phyloP scores from a whole-genome alignment of 805 yeast species.

The Yarrowia sp. region DNA sequence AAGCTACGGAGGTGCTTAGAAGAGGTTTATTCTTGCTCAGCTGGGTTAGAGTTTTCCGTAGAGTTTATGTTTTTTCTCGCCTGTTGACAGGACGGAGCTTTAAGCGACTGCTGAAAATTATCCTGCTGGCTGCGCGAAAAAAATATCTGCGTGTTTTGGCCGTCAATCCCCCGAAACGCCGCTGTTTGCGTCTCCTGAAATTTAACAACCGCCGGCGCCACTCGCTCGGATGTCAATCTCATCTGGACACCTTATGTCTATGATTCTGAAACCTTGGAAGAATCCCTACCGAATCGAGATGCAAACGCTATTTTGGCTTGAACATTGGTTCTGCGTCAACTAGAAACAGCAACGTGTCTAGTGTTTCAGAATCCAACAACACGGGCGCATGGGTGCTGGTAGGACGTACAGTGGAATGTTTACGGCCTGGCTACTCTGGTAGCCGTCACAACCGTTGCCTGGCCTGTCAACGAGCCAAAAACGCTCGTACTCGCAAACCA shows the following conservation, averaged over 20 bases:
- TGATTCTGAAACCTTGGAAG: neutral
- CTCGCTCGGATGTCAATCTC: constrained; percentile 14
- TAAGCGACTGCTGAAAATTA: neutral
- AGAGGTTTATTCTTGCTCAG: constrained; percentile 12
- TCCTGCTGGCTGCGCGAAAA: neutral
- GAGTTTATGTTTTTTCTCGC: neutral
- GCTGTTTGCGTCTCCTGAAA: too few species aligned
- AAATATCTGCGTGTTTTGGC: neutral
- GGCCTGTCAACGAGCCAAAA: too few species aligned
- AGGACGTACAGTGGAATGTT: neutral
- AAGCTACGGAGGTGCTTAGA: constrained; percentile 5
- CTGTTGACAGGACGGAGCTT: neutral
- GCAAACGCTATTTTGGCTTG: neutral
- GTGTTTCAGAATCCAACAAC: constrained; percentile 14
- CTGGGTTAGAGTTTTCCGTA: neutral
- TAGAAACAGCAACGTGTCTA: constrained; percentile 19
- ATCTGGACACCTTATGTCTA: constrained; percentile 7
- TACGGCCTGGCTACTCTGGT: too few species aligned
- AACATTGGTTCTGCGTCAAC: constrained; percentile 1
- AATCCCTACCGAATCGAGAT: constrained; percentile 22
- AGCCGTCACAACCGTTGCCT: too few species aligned
- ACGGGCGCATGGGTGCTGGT: neutral
- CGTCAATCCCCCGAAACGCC: too few species aligned
- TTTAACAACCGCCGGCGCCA: too few species aligned
- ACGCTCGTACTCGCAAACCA: too few species aligned